phyloP scores from a whole-genome alignment of 139 green algal species.

The Asterochloris sp. region DNA sequence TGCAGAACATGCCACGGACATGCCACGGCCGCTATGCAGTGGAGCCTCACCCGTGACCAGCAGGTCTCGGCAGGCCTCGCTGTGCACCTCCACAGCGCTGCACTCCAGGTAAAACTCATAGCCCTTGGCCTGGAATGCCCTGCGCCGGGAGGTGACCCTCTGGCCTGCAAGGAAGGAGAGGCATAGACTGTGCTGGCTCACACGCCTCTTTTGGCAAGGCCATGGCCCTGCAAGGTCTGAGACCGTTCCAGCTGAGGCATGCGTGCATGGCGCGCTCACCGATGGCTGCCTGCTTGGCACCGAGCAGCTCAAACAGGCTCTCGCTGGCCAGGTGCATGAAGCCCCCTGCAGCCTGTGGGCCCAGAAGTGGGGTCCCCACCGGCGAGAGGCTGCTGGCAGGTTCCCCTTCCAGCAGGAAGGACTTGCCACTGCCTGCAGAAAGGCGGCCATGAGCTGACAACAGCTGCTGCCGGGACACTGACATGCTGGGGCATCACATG shows the following conservation, averaged over 20 bases:
- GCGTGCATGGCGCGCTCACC: slow-evolving; percentile 26
- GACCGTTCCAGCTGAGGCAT: background rate
- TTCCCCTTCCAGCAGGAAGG: slow-evolving; percentile 44
- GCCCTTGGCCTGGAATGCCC: slow-evolving; percentile 39
- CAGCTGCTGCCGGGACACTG: slow-evolving; percentile 27
- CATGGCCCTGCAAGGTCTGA: no score
- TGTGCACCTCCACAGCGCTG: slow-evolving; percentile 54
- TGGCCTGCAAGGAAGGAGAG: slow-evolving; percentile 9
- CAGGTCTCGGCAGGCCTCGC: slow-evolving; percentile 50
- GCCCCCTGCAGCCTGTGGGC: slow-evolving; percentile 28
- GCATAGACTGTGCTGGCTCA: no score
- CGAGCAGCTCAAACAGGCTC: slow-evolving; percentile 56
- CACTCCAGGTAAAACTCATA: slow-evolving; percentile 66
- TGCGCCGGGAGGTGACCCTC: slow-evolving; percentile 32
- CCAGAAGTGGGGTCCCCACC: slow-evolving; percentile 7
- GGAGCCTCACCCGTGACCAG: slow-evolving; percentile 16
- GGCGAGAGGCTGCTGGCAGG: background rate
- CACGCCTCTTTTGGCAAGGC: no score
- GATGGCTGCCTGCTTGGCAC: slow-evolving; percentile 47
- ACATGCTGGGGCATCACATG: background rate
- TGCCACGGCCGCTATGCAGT: background rate
- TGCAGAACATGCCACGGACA: background rate
- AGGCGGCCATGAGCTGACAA: slow-evolving; percentile 35
- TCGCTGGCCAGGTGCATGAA: slow-evolving; percentile 47
- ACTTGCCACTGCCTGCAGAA: slow-evolving; percentile 13